These are phyloP conservation scores for Wickerhamomyces canadensis DNA, from an alignment of 805 yeast genomes.

Conservation along the genomic window DNA sequence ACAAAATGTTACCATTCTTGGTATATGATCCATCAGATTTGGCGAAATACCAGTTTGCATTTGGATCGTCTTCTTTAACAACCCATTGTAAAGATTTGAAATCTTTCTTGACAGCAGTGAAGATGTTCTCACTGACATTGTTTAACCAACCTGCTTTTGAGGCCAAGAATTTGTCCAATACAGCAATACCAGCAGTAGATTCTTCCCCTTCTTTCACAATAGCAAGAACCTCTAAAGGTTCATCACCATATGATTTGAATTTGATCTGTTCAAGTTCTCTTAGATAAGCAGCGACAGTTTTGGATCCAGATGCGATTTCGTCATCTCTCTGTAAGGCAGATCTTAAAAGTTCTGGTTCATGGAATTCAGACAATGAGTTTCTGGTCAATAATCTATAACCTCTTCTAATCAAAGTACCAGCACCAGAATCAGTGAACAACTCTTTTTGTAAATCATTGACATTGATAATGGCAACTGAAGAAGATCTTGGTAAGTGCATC, in stretches of 20 bases:
- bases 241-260: constrained; percentile 88
- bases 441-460: constrained; percentile 95
- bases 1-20: constrained; percentile 81
- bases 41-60: constrained; percentile 85
- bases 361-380: constrained; percentile 62
- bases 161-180: constrained; percentile 79
- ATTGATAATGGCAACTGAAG: constrained; percentile 95
- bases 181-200: constrained; percentile 43
- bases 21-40: constrained; percentile 93
- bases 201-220: constrained; percentile 55
- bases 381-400: constrained; percentile 84
- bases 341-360: constrained; percentile 71
- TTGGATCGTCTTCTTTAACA: constrained; percentile 84
- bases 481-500: constrained; percentile 91
- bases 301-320: constrained; percentile 62
- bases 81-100: constrained; percentile 77
- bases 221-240: constrained; percentile 91
- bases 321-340: constrained; percentile 72
- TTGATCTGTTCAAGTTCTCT: constrained; percentile 54
- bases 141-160: constrained; percentile 94
- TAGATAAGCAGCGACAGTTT: constrained; percentile 77
- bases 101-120: constrained; percentile 74
- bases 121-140: constrained; percentile 92
- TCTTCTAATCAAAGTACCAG: constrained; percentile 96
- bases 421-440: constrained; percentile 97